A percentile compares a stretch with the other conserved stretches of the same genome.
Conservation (phyloP, 2,329 filamentous ascomycete species). For the Sarocladiaceae sp. region DNA sequence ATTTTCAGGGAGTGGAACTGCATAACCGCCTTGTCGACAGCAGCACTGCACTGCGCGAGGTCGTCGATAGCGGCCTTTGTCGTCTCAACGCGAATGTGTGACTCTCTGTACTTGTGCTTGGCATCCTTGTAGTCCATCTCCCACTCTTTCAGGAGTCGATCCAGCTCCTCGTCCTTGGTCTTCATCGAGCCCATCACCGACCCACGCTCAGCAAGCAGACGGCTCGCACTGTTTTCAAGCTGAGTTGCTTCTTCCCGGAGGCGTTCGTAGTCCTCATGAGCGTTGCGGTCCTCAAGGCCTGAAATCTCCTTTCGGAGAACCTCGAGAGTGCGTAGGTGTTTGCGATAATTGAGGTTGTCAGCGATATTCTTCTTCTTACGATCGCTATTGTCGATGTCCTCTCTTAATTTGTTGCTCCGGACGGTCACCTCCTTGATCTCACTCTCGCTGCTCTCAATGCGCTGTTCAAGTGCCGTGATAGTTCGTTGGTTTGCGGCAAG, state of each 20-base stretch:
- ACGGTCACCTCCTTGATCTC: constrained; percentile 68
- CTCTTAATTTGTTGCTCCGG: constrained; percentile 72
- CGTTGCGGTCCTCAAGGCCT: constrained; percentile 73
- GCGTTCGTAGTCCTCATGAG: constrained; percentile 74
- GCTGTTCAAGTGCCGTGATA: constrained; percentile 62
- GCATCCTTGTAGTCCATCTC: constrained; percentile 84
- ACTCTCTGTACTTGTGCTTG: constrained; percentile 73
- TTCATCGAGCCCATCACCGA: constrained; percentile 61
- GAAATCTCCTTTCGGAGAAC: constrained; percentile 65
- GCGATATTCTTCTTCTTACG: constrained; percentile 80
- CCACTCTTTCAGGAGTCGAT: constrained; percentile 71
- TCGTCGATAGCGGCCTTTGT: constrained; percentile 93
- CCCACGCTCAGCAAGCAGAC: constrained; percentile 67
- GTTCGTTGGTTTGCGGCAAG: constrained; percentile 66
- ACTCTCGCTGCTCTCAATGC: constrained; percentile 46
- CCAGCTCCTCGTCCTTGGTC: constrained; percentile 68
- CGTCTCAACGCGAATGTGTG: constrained; percentile 84
- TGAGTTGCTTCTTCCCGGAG: constrained; percentile 65
- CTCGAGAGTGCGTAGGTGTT: constrained; percentile 65
- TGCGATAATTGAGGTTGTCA: constrained; percentile 85
- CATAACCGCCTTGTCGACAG: constrained; percentile 96
- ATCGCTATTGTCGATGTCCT: constrained; percentile 74
- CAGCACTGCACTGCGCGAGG: constrained; percentile 73
- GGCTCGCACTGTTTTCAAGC: constrained; percentile 64
- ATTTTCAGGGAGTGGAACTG: constrained; percentile 95